phyloP scores from a whole-genome alignment of 1,284 basidiomycete species.

The Ceratobasidium sp. region DNA sequence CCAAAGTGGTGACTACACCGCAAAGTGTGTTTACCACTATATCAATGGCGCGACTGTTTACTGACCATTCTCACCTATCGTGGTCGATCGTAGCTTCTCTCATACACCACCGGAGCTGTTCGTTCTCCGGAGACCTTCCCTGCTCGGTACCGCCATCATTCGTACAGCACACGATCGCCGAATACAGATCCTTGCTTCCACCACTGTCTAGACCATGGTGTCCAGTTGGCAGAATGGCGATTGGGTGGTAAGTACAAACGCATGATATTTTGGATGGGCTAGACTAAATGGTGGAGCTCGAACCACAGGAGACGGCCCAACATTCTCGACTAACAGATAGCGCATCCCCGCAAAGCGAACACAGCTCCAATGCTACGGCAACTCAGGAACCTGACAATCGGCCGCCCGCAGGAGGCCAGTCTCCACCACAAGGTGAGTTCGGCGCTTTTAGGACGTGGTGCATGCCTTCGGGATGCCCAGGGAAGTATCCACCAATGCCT shows the following conservation, averaged over 20 bases:
- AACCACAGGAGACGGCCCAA: neutral
- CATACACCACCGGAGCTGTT: slow-evolving; percentile 17
- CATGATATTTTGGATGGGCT: slow-evolving; percentile 9
- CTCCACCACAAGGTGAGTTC: slow-evolving; percentile 3
- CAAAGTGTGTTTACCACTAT: no score
- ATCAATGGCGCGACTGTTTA: neutral
- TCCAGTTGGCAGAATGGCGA: neutral
- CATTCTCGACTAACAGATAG: slow-evolving; percentile 3
- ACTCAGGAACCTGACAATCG: slow-evolving; percentile 35
- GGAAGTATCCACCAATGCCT: neutral
- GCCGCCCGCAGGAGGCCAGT: slow-evolving; percentile 3
- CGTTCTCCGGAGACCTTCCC: slow-evolving; percentile 2
- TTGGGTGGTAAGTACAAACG: slow-evolving; percentile 35
- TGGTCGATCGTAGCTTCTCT: neutral
- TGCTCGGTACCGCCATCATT: no score
- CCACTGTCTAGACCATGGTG: neutral
- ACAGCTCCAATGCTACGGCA: slow-evolving; percentile 25
- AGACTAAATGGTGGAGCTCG: slow-evolving; percentile 5
- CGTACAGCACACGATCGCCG: neutral
- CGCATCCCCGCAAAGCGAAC: slow-evolving; percentile 6
- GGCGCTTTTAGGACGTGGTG: slow-evolving; percentile 3
- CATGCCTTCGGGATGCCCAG: neutral
- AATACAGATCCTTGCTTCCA: no score
- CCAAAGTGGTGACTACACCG: no score
- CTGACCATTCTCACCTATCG: neutral